These are phyloP conservation scores for Metschnikowia arizonensis DNA, from an alignment of 805 yeast genomes.

Conservation along the genomic window DNA sequence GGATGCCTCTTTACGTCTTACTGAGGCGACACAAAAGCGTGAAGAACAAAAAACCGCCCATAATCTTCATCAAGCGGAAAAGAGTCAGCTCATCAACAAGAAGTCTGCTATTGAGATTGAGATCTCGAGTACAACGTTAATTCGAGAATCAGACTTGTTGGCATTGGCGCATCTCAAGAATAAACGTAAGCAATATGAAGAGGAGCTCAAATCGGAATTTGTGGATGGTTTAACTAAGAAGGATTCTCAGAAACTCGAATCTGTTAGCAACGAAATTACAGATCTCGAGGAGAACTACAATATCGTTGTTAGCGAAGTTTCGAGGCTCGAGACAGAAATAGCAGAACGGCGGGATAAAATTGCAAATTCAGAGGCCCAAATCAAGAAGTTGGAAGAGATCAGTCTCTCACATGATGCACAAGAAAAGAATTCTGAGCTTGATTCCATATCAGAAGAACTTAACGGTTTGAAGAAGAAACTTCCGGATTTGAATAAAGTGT, in stretches of 20 bases:
- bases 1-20: slow-evolving; percentile 42
- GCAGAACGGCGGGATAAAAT: slow-evolving; percentile 10
- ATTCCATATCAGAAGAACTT: slow-evolving; percentile 23
- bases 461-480: slow-evolving; percentile 21
- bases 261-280: slow-evolving; percentile 34
- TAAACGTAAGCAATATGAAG: slow-evolving; percentile 40
- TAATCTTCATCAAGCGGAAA: slow-evolving; percentile 42
- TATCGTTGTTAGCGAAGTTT: slow-evolving; percentile 34
- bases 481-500: slow-evolving; percentile 24
- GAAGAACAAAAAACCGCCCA: slow-evolving; percentile 42
- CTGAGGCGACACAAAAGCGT: slow-evolving; percentile 30
- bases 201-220: slow-evolving; percentile 55
- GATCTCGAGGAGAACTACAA: slow-evolving; percentile 39
- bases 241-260: slow-evolving; percentile 44
- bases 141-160: slow-evolving; percentile 30
- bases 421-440: slow-evolving; percentile 23
- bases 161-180: slow-evolving; percentile 11
- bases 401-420: slow-evolving; percentile 4
- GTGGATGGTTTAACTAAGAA: slow-evolving; percentile 45
- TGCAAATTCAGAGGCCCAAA: slow-evolving; percentile 9
- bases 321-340: slow-evolving; percentile 45
- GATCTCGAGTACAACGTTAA: slow-evolving; percentile 26
- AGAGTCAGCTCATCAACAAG: slow-evolving; percentile 41
- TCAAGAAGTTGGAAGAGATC: slow-evolving; percentile 8
- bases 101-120: slow-evolving; percentile 44